These are phyloP conservation scores for Alisma plantagoaquatica DNA, from an alignment of 106 monocot species.

Conservation along the genomic window DNA sequence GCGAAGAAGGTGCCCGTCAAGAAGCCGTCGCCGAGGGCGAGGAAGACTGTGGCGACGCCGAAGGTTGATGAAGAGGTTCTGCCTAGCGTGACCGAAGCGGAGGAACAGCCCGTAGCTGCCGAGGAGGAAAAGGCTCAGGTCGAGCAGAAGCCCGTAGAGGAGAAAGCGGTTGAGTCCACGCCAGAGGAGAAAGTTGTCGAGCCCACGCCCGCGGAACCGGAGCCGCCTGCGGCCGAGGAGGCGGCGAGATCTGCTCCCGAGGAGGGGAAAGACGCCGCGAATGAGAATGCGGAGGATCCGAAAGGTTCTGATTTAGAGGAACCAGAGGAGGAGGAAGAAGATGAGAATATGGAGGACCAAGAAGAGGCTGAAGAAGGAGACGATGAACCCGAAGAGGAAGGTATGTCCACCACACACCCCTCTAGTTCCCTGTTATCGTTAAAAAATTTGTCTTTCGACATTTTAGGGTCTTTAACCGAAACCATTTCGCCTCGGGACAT, in stretches of 20 bases:
- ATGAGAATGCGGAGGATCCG: background rate
- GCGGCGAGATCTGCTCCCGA: background rate
- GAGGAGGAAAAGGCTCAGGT: constrained; percentile 1
- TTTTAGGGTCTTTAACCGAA: no score
- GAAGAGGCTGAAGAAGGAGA: background rate
- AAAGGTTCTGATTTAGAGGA: background rate
- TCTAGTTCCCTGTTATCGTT: no score
- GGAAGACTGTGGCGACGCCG: background rate
- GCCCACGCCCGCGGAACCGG: no score
- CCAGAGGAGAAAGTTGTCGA: no score
- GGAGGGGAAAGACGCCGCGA: background rate
- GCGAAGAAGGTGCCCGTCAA: background rate
- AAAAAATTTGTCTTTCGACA: no score
- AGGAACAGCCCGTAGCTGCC: background rate
- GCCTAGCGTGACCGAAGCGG: background rate
- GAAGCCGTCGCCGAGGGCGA: background rate
- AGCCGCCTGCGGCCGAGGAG: background rate
- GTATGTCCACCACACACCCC: background rate
- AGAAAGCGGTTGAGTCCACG: no score
- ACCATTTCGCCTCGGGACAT: no score
- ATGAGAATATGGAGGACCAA: background rate
- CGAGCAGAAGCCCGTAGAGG: no score
- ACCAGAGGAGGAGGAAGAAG: background rate
- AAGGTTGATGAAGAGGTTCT: background rate
- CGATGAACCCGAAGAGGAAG: background rate